Evolutionary conservation across 2,329 filamentous ascomycete genomes (phyloP).

Genomic region (Neonectria sp.): DNA sequence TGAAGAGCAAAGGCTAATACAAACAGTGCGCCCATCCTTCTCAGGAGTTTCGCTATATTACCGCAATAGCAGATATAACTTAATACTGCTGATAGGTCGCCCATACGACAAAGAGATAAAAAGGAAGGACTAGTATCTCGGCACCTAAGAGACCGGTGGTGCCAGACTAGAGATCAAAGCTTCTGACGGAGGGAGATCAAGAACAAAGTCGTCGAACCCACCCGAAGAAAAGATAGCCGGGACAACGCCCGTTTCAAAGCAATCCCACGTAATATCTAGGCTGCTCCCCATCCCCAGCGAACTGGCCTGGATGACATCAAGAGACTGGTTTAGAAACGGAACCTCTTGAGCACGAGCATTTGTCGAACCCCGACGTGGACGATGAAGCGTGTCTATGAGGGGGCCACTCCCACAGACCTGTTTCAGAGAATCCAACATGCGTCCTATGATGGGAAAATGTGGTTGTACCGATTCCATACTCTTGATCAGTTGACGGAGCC

Average conservation of each 20-base stretch:
- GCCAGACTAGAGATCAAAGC: conserved; percentile 1
- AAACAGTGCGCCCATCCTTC: no score
- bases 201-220: conserved; percentile 11
- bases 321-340: not conserved
- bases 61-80: no score
- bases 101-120: not conserved
- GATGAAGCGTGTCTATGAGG: conserved; percentile 1
- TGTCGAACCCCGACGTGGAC: not conserved
- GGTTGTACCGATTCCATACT: conserved; percentile 29
- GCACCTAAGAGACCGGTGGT: conserved; percentile 1
- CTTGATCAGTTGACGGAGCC: conserved; percentile 28
- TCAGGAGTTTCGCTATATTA: no score
- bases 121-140: not conserved
- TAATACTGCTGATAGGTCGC: not conserved
- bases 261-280: conserved; percentile 3
- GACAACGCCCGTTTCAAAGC: not conserved
- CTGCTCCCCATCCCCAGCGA: not conserved
- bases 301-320: conserved; percentile 1
- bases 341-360: not conserved
- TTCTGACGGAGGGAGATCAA: conserved; percentile 7
- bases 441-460: conserved; percentile 28
- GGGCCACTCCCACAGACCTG: conserved; percentile 10
- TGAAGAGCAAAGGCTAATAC: no score
- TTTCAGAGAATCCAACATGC: conserved; percentile 28
- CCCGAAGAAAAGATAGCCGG: not conserved